Evolutionary conservation across 768 basidiomycete genomes (phyloP).

Genomic region (Tulasnella calospora): DNA sequence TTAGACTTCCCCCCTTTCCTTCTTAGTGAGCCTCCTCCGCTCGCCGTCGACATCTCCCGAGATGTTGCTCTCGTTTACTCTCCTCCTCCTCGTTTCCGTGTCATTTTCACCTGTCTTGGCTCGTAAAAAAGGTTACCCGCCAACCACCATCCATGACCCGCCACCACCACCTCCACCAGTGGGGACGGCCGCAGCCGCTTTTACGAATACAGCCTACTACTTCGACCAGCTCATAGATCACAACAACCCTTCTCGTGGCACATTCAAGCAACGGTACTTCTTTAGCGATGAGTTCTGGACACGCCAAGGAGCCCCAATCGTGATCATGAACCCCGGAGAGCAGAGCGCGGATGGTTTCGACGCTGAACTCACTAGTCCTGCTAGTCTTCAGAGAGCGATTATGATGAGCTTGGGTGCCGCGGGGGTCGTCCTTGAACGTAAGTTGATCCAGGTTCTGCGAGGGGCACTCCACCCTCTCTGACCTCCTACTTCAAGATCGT

Average conservation of each 20-base stretch:
- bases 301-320: conserved; percentile 15
- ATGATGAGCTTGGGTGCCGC: conserved; percentile 20
- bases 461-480: background rate
- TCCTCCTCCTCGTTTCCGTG: no score
- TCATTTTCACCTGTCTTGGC: background rate
- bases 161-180: background rate
- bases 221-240: conserved; percentile 28
- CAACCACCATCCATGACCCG: background rate
- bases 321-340: conserved; percentile 23
- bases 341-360: conserved; percentile 1
- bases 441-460: background rate
- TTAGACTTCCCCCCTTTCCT: no score
- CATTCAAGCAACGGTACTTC: conserved; percentile 29
- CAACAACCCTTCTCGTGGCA: conserved; percentile 25
- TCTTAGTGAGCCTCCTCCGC: background rate
- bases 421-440: conserved; percentile 23
- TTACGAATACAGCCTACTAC: no score
- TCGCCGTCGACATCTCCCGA: no score
- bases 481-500: background rate
- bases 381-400: background rate
- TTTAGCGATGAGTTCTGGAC: conserved; percentile 9
- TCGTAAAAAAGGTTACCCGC: background rate
- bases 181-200: no score
- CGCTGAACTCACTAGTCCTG: background rate
- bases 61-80: no score